These are phyloP conservation scores for Penicillium sp. DNA, from an alignment of 2,329 filamentous ascomycete species.

Conservation along the genomic window DNA sequence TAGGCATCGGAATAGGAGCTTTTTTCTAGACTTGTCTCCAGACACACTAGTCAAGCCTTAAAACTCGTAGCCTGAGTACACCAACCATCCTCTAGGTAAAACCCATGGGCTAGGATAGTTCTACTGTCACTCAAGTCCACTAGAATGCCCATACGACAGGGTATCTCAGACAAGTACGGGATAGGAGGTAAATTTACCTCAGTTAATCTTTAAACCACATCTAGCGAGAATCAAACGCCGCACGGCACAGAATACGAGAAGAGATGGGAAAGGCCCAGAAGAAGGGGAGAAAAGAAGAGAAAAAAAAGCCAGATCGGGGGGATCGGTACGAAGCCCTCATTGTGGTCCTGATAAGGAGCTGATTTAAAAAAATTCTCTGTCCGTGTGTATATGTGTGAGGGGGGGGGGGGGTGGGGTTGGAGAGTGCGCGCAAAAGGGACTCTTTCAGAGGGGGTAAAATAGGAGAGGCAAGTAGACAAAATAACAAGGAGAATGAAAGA, in stretches of 20 bases:
- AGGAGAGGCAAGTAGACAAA: conserved; percentile 29
- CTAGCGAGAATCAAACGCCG: conserved; percentile 24
- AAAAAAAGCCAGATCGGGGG: conserved; percentile 20
- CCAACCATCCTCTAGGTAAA: too few species aligned
- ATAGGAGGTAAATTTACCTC: conserved; percentile 4
- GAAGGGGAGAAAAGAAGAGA: conserved; percentile 8
- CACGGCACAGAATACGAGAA: conserved; percentile 20
- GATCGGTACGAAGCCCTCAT: conserved; percentile 24
- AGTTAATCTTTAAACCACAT: conserved; percentile 19
- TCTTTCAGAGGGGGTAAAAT: conserved; percentile 25
- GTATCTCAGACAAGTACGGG: not conserved
- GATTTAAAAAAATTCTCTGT: conserved; percentile 28
- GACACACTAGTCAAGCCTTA: too few species aligned
- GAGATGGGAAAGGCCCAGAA: conserved; percentile 3
- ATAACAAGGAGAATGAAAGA: conserved; percentile 30
- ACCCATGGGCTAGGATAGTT: too few species aligned
- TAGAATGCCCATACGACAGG: not conserved
- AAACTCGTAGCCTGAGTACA: too few species aligned
- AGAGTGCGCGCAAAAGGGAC: conserved; percentile 29
- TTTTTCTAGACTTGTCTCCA: too few species aligned
- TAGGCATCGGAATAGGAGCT: too few species aligned
- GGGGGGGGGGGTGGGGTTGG: conserved; percentile 17
- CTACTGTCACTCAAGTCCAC: not conserved
- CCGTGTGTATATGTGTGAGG: conserved; percentile 25
- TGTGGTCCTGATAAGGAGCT: conserved; percentile 29